Evolutionary conservation across 345 rosid species (phyloP), one percentile per base, ranked within the genome.

Genomic region (Bruguiera gymnorhiza): DNA sequence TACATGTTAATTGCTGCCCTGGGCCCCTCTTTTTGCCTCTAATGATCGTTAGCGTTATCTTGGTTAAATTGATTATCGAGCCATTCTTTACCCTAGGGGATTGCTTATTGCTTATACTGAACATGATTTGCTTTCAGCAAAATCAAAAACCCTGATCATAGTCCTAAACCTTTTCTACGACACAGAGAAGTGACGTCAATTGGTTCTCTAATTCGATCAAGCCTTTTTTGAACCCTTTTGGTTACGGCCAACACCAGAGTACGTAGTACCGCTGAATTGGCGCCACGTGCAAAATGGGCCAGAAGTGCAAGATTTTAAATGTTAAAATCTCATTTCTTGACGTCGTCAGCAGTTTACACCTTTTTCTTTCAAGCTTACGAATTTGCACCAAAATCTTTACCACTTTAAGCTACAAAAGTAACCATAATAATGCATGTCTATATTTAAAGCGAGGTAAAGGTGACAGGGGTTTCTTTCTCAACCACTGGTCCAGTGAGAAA

Each of bases 261-360:
- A 39, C 36, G 58, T 39, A 70, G 66, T 74, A 75, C 81, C 73
- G 57, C 71, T 73, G 72, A 67, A 65, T 57, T 65, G 70, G 43
- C 71, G 60, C 65, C 50, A 72, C 75, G 56, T 64, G 9, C 31
- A 29, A 8, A 56, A 56, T 71, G 68, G 23, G 62, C 74, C 62
- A 37, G 20, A 16, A 21, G 6, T 30, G 13, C 53, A 18, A 30
- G 75, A 75, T 50, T 64, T 65, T 50, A 19, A 66, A 39, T 69
- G 59, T 72, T 59, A 54, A 8, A 8, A 52, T 70, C 34, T 56
- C 39, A 3, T 26, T 26, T 6, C 55, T 23, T 43, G 50, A n/a
- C 1, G 1, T 13, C 16, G 16, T 13, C 5, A 11, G 50, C 50
- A 43, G 15, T 13, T 13, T 3, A 3, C 19, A 43, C 19, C 15